A percentile compares a stretch with the other conserved stretches of the same genome.
phyloP scores from a whole-genome alignment of 345 rosid genomes.

The Psidium friedrichsthalianum region DNA sequence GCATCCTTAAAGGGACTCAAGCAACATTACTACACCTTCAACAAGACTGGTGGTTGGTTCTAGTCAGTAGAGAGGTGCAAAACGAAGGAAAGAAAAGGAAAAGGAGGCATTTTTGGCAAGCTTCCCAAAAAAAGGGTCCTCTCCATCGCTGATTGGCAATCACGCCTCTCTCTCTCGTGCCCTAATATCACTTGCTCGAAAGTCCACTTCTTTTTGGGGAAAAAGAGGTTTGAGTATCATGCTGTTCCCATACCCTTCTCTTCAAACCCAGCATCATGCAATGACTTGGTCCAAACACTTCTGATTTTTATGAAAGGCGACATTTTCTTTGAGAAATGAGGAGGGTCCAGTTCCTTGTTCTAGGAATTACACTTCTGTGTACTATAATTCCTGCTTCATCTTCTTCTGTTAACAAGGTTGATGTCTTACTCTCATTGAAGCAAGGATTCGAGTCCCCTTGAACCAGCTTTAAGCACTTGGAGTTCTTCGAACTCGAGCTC shows the following conservation, averaged over 20 bases:
- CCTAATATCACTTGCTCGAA: no score
- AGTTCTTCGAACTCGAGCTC: not conserved
- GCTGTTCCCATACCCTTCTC: not conserved
- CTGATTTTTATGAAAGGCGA: not conserved
- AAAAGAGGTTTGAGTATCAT: no score
- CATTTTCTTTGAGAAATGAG: not conserved
- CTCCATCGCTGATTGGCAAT: no score
- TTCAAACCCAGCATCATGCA: not conserved
- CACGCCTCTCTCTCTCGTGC: no score
- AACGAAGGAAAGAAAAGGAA: no score
- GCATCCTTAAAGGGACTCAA: no score
- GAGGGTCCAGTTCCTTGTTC: not conserved
- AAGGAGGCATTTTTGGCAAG: no score
- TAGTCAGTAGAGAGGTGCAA: no score
- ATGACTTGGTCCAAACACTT: not conserved
- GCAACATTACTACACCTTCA: no score
- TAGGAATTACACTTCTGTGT: not conserved
- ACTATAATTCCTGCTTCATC: not conserved
- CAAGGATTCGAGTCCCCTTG: not conserved
- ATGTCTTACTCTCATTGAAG: slow-evolving; percentile 2
- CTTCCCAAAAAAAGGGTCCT: no score
- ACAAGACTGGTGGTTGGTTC: no score
- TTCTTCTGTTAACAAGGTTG: not conserved
- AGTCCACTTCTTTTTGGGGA: no score
- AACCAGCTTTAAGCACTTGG: slow-evolving; percentile 1